Percentiles rank a stretch among this genome's conserved stretches.
Evolutionary conservation across 1,139 yeast species (phyloP).

Genomic region (Blastobotrys elegans): DNA sequence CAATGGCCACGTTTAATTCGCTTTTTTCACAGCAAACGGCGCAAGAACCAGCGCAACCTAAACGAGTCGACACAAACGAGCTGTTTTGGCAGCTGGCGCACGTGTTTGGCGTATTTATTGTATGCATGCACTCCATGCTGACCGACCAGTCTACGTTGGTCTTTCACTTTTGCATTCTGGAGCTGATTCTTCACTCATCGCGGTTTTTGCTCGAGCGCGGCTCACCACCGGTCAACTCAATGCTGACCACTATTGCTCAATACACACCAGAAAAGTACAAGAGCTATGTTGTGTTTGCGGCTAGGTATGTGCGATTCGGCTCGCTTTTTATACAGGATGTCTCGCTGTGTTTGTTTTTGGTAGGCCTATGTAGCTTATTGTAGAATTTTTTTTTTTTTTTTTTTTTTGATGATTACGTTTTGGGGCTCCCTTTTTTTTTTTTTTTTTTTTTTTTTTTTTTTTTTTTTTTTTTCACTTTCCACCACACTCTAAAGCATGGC

Average conservation of each 20-base stretch:
- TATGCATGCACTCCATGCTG: constrained; percentile 15
- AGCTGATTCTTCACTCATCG: constrained; percentile 31
- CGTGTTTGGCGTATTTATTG: constrained; percentile 19
- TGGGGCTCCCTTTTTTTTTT: neutral
- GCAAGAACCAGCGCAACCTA: neutral
- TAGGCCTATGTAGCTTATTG: constrained; percentile 21
- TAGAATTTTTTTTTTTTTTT: neutral
- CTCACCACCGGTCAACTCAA: constrained; percentile 26
- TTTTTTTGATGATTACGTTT: neutral
- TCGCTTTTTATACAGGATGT: constrained; percentile 29
- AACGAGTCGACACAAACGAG: constrained; percentile 6
- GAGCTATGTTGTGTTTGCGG: constrained; percentile 26
- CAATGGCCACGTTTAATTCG: constrained; percentile 9
- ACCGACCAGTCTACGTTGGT: constrained; percentile 17
- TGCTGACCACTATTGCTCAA: constrained; percentile 25
- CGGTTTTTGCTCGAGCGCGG: constrained; percentile 32
- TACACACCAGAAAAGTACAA: constrained; percentile 31
- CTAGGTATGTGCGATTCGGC: constrained; percentile 26
- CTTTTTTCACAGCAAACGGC: constrained; percentile 4
- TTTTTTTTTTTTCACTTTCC: neutral
- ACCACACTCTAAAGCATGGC: constrained; percentile 17
- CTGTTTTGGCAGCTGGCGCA: constrained; percentile 29
- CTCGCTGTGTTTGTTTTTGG: constrained; percentile 30
- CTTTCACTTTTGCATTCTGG: constrained; percentile 31
- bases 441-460: too few species aligned